phyloP scores from a whole-genome alignment of 306 rosid species.

The Rosa rugosa region DNA sequence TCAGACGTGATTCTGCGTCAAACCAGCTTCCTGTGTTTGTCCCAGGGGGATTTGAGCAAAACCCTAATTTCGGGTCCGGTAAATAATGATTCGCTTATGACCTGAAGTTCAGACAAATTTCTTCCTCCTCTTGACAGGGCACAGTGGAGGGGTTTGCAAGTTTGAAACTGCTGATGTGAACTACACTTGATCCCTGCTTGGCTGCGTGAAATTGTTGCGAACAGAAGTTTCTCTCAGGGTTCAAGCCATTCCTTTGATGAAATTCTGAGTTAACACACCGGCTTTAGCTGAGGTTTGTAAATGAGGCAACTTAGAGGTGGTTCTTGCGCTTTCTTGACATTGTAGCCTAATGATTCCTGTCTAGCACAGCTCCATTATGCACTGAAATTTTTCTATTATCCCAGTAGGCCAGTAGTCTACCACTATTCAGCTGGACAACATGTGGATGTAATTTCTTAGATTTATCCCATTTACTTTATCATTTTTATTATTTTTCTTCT shows the following conservation, averaged over 20 bases:
- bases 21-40: constrained; percentile 95
- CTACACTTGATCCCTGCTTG: constrained; percentile 11
- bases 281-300: constrained; percentile 39
- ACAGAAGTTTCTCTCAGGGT: neutral
- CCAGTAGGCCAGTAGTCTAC: constrained; percentile 9
- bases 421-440: constrained; percentile 15
- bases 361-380: constrained; percentile 13
- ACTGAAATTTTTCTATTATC: neutral
- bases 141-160: constrained; percentile 11
- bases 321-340: constrained; percentile 10
- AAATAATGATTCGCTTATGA: constrained; percentile 36
- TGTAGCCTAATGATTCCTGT: constrained; percentile 28
- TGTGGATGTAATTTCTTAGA: neutral
- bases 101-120: constrained; percentile 33
- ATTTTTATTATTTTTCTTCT: neutral
- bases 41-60: constrained; percentile 65
- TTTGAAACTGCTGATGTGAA: constrained; percentile 1
- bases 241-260: constrained; percentile 29
- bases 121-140: constrained; percentile 8
- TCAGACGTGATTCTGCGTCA: constrained; percentile 73
- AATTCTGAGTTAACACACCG: constrained; percentile 21
- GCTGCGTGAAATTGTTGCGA: constrained; percentile 20
- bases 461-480: neutral
- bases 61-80: constrained; percentile 55
- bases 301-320: constrained; percentile 26